Evolutionary conservation across 495 filamentous ascomycete genomes (phyloP), one percentile per base, ranked within the genome.

Genomic region (Pseudomonodictys pantanalensis): DNA sequence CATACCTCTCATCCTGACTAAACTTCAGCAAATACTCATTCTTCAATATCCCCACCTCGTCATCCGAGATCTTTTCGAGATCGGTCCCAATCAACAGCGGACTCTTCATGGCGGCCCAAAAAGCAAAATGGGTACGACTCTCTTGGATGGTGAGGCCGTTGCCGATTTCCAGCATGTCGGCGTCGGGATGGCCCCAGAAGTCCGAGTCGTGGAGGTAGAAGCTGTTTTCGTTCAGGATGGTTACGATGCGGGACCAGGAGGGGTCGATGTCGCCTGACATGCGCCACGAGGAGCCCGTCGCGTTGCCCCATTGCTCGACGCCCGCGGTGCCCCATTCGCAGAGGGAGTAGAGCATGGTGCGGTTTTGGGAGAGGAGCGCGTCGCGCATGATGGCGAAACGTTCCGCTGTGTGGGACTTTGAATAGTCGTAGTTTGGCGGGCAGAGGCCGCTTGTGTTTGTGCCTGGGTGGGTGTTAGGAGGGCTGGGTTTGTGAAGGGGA

Each of bases 111-210:
- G 72, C 71, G 0, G 80, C 81, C 83, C 82, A 86, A 0, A 85
- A 64, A 23, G 73, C 73, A 47, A 79, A 77, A 63, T 81, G 77
- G 8, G 72, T 64, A 23, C 74, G 67, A 25, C 66, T 60, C 69
- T 79, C 73, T 2, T 68, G 75, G 1, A 76, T 55, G 3, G 77
- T 83, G 42, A 88, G 71, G 3, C 75, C 72, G 5, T 86, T 87
- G 8, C 85, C 85, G 28, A 88, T 76, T 61, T 88, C 86, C 0
- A 88, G 77, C 85, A 87, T 87, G 64, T 89, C 86, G 3, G 79
- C 71, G 60, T 89, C 85, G 6, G 81, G 79, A 51, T 77, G 75
- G 28, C 77, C 81, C 71, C 75, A 81, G 71, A 82, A 83, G 24
- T 78, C 69, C 22, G 73, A 77, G 23, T 73, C 70, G 57, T 78